Evolutionary conservation across 495 filamentous ascomycete species (phyloP), one percentile per base, ranked within the genome.

Genomic region (Xylona heveae): DNA sequence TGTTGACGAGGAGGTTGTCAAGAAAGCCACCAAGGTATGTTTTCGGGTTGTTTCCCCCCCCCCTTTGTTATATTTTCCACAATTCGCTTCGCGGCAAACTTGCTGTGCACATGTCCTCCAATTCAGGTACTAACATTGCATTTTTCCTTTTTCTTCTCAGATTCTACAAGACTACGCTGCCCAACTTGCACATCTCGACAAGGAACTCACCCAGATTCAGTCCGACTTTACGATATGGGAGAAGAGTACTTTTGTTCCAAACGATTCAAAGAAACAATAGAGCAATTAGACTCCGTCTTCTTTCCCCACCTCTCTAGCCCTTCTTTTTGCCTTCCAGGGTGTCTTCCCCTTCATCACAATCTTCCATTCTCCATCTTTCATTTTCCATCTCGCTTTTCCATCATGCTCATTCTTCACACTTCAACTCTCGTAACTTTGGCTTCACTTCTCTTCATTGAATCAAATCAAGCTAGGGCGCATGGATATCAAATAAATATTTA

Each of bases 91-190:
- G 8, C 4, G 19, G 15, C 25, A 19, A 24, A 16, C 4, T 24
- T 19, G n/a, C 35, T 41, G 43, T 37, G 40, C 19, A 12, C 18
- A 43, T 25, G 36, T 28, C 16, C 8, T 23, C 16, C 25, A 7
- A 16, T 33, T 29, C 30, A 37, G 31, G 27, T 39, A n/a, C 19
- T 24, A 4, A 18, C 33, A 32, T 49, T 19, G 23, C 14, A 31
- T 15, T 23, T 57, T 44, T 57, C 35, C 9, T 15, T 13, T 21
- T 13, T 31, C 7, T n/a, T n/a, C n/a, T n/a, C 40, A 94, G 88
- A 78, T 95, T 32, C 54, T 99, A 33, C 72, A 78, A 41, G 80
- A 84, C 43, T 95, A 92, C 48, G 78, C 81, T 40, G 71, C 70
- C 37, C 90, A 95, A 51, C 63, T 99, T 8, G 58, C 73, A 42